Evolutionary conservation across 2,329 filamentous ascomycete species (phyloP), one percentile per base, ranked within the genome.

Genomic region (Claviceps pazoutovae): DNA sequence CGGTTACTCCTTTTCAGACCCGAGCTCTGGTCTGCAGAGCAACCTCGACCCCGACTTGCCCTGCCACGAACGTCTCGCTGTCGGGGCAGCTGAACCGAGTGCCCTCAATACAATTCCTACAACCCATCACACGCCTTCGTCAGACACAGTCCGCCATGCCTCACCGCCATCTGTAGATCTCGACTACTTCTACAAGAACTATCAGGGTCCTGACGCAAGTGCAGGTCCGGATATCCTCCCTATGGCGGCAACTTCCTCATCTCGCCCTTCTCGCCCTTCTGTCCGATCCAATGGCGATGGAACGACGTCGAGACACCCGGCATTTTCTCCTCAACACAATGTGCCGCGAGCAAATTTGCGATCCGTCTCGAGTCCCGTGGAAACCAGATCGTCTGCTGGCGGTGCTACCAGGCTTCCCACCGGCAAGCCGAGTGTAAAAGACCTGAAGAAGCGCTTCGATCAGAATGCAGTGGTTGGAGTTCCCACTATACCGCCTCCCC

Each of bases 381-480:
- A 75, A 54, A 71, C 72, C 59, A 71, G 66, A 57, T 57, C 37
- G 30, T 48, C 64, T 42, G 49, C 53, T 46, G 57, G 60, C 46
- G 57, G 58, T 46, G 57, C 62, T 55, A 58, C 66, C 43, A 61
- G 61, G 49, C 62, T 64, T 46, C 60, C 68, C 58, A 56, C 59
- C 11, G 57, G 62, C 44, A 76, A 84, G 57, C 74, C 81, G n/a
- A 90, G 84, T 54, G 85, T 93, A 58, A 88, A 84, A 68, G 86
- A 93, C 62, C 73, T 93, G 56, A 82, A 86, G 60, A 87, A 83
- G 66, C 82, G 79, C 51, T 93, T 91, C 68, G 86, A 91, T 65
- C 80, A 83, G 61, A 80, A 65, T 54, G 59, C 65, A 41, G 61
- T 66, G 19, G 44, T 39, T 16, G 39, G 34, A 14, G 41, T 43